Conservation (phyloP, 2,329 filamentous ascomycete genomes). For the Fusarium virguliforme region DNA sequence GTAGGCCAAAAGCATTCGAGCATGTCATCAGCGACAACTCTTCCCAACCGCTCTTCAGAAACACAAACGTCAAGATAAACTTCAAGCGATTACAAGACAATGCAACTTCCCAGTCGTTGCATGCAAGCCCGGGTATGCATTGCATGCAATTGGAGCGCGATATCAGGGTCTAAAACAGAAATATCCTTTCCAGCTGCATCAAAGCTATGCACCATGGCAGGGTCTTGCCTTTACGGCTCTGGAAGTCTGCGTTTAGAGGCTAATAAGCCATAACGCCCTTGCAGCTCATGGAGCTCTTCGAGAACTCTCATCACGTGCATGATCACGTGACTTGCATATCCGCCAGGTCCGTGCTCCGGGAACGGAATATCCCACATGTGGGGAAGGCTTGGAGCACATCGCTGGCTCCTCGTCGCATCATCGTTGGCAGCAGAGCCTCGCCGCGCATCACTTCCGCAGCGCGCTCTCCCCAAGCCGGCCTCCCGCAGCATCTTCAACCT, state of each 20-base stretch:
- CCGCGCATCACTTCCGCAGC: conserved; percentile 44
- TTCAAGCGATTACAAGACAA: not conserved
- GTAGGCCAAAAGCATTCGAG: not conserved
- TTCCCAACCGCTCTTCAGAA: not conserved
- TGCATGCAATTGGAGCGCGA: not conserved
- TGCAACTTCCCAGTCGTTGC: not conserved
- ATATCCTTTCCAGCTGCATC: conserved; percentile 6
- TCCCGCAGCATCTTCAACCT: conserved; percentile 32
- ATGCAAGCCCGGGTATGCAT: not conserved
- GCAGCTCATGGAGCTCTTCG: not conserved
- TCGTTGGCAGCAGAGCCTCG: conserved; percentile 49
- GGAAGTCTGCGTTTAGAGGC: not conserved
- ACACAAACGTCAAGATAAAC: not conserved
- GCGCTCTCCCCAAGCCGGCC: conserved; percentile 31
- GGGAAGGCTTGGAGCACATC: conserved; percentile 49
- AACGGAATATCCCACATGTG: conserved; percentile 45
- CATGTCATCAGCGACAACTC: not conserved
- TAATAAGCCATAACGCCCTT: conserved; percentile 7
- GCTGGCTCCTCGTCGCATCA: conserved; percentile 53
- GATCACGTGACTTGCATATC: conserved; percentile 31
- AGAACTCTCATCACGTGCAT: not conserved
- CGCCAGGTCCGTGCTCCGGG: conserved; percentile 31
- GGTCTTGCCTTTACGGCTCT: not conserved
- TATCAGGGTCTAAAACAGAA: conserved; percentile 2
- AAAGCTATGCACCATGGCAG: not conserved